These are phyloP conservation scores for Akanthomyces muscarius DNA, from an alignment of 2,329 filamentous ascomycete genomes.

Conservation along the genomic window DNA sequence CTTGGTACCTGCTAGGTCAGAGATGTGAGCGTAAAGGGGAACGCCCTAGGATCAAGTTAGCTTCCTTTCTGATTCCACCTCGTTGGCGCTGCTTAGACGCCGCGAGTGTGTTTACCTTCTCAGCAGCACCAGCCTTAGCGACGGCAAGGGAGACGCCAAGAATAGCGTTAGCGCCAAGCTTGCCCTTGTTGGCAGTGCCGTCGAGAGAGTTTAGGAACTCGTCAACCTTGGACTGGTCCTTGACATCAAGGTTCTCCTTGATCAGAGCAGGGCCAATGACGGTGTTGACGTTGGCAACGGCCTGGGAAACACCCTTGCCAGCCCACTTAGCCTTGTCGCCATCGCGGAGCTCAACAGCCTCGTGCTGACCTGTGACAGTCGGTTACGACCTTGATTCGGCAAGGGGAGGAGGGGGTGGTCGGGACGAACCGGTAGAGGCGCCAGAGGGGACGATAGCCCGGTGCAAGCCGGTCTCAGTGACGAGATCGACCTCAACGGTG, in stretches of 20 bases:
- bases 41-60: conserved; percentile 51
- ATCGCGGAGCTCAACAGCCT: conserved; percentile 87
- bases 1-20: conserved; percentile 83
- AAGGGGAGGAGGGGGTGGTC: conserved; percentile 23
- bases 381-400: conserved; percentile 28
- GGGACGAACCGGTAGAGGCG: conserved; percentile 78
- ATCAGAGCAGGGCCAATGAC: conserved; percentile 77
- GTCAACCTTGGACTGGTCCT: conserved; percentile 81
- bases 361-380: conserved; percentile 66
- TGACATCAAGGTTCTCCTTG: conserved; percentile 77
- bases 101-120: conserved; percentile 55
- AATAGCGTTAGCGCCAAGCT: conserved; percentile 84
- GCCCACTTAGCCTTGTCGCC: conserved; percentile 82
- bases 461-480: conserved; percentile 94
- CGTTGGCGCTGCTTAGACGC: background rate
- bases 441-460: conserved; percentile 96
- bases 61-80: too few relatives aligned
- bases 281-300: conserved; percentile 80
- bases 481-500: conserved; percentile 95
- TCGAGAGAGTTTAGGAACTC: conserved; percentile 82
- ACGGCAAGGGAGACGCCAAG: conserved; percentile 79
- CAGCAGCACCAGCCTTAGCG: conserved; percentile 84
- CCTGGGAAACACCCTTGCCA: conserved; percentile 84
- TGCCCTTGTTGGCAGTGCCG: conserved; percentile 80
- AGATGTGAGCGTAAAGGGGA: conserved; percentile 83